Conservation (phyloP, 1,284 basidiomycete species). For the Pseudozyma pruni region DNA sequence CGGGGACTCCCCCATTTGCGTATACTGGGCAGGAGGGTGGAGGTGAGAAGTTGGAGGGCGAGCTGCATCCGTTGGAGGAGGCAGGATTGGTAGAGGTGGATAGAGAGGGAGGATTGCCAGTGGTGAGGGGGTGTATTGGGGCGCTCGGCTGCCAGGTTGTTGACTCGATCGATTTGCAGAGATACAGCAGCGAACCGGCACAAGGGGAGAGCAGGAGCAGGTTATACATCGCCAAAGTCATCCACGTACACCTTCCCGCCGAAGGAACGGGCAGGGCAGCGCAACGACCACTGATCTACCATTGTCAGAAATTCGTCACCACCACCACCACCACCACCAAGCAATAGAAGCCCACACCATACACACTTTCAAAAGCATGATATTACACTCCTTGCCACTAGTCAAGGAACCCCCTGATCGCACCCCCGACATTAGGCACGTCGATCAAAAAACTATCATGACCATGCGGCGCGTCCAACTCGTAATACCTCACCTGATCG, state of each 20-base stretch:
- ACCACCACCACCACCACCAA: slow-evolving; percentile 2
- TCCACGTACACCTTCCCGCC: slow-evolving; percentile 8
- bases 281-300: slow-evolving; percentile 43
- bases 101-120: slow-evolving; percentile 2
- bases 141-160: slow-evolving; percentile 31
- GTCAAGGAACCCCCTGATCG: slow-evolving; percentile 78
- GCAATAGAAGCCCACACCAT: not conserved
- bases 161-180: slow-evolving; percentile 13
- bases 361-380: not conserved
- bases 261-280: too few relatives aligned
- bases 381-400: not conserved
- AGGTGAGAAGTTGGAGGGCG: not conserved
- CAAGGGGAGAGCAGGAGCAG: slow-evolving; percentile 1
- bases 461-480: slow-evolving; percentile 97
- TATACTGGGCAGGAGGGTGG: not conserved
- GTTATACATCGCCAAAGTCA: slow-evolving; percentile 33
- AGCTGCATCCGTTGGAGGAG: slow-evolving; percentile 19
- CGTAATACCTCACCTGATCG: slow-evolving; percentile 88
- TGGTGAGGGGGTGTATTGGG: slow-evolving; percentile 10
- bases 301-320: slow-evolving; percentile 26
- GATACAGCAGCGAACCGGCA: not conserved
- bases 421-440: slow-evolving; percentile 80
- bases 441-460: slow-evolving; percentile 91
- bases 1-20: slow-evolving; percentile 17
- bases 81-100: slow-evolving; percentile 6